Evolutionary conservation across 108 stramenopile genomes (phyloP).

Genomic region (Cyclotella choctawhatcheeana): DNA sequence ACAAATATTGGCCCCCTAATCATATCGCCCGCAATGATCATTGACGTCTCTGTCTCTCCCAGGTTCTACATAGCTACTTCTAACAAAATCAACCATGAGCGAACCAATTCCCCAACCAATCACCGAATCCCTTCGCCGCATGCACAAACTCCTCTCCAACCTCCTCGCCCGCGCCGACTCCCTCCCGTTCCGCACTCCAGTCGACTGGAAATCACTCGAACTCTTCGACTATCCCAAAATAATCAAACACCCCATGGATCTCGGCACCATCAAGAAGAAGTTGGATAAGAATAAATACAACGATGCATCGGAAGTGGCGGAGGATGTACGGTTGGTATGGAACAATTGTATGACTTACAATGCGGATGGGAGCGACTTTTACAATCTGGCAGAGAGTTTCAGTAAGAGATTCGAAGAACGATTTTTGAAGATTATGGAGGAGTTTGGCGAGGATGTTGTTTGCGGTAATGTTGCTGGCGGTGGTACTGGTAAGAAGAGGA

Average conservation of each 20-base stretch:
- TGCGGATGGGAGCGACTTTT: slow-evolving; percentile 89
- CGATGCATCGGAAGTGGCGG: slow-evolving; percentile 74
- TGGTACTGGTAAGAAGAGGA: background rate
- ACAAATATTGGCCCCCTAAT: no score
- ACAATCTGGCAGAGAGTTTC: slow-evolving; percentile 81
- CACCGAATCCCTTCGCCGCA: slow-evolving; percentile 23
- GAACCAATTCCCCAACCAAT: slow-evolving; percentile 7
- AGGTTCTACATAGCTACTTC: no score
- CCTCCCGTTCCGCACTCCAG: slow-evolving; percentile 91
- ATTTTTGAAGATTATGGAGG: slow-evolving; percentile 75
- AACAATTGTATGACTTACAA: slow-evolving; percentile 97
- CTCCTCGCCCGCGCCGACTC: slow-evolving; percentile 64
- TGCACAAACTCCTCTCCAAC: slow-evolving; percentile 58
- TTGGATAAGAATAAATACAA: slow-evolving; percentile 83
- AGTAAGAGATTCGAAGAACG: slow-evolving; percentile 86
- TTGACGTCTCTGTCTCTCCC: no score
- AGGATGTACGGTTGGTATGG: slow-evolving; percentile 96
- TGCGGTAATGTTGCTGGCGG: slow-evolving; percentile 21
- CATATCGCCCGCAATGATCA: no score
- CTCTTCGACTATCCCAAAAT: slow-evolving; percentile 95
- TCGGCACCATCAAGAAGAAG: slow-evolving; percentile 91
- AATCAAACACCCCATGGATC: slow-evolving; percentile 95
- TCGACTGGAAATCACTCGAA: slow-evolving; percentile 93
- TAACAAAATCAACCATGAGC: background rate
- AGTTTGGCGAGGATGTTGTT: slow-evolving; percentile 57